Percentiles rank a stretch among this genome's conserved stretches.
These are phyloP conservation scores for Phytophthora palmivora DNA, from an alignment of 352 stramenopile genomes.

Conservation along the genomic window DNA sequence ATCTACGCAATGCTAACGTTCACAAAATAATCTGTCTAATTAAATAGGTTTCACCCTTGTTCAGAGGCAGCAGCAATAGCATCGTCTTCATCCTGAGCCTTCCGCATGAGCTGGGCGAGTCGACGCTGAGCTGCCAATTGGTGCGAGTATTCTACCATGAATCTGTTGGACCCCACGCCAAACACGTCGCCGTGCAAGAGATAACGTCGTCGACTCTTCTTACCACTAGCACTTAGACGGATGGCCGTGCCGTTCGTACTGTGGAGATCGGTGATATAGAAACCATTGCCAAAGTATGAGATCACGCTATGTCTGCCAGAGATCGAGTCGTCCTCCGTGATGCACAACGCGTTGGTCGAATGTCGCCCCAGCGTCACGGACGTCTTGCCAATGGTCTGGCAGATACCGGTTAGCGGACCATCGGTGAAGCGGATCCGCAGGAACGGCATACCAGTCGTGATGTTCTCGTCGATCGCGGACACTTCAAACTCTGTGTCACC, in stretches of 20 bases:
- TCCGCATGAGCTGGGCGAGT: conserved; percentile 33
- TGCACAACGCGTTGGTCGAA: conserved; percentile 83
- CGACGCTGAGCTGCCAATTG: conserved; percentile 50
- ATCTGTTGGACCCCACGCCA: conserved; percentile 84
- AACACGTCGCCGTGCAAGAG: conserved; percentile 85
- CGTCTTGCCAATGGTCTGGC: conserved; percentile 80
- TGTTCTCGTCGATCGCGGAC: conserved; percentile 73
- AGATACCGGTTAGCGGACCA: conserved; percentile 68
- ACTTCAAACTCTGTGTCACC: conserved; percentile 87
- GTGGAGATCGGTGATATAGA: conserved; percentile 86
- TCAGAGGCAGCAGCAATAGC: conserved; percentile 14
- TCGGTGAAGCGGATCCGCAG: conserved; percentile 82
- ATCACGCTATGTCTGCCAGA: conserved; percentile 79
- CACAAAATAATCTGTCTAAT: conserved; percentile 29
- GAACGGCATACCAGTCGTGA: conserved; percentile 72
- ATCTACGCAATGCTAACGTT: not conserved
- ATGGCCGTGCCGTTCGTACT: conserved; percentile 87
- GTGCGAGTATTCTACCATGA: conserved; percentile 84
- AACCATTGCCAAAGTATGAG: conserved; percentile 76
- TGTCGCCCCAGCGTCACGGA: conserved; percentile 76
- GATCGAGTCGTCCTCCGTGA: conserved; percentile 85
- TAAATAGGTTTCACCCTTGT: conserved; percentile 26
- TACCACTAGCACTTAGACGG: conserved; percentile 67
- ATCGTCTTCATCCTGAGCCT: conserved; percentile 30
- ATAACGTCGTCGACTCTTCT: conserved; percentile 65